Evolutionary conservation across 768 basidiomycete genomes (phyloP).

Genomic region (Boletus patriciae): DNA sequence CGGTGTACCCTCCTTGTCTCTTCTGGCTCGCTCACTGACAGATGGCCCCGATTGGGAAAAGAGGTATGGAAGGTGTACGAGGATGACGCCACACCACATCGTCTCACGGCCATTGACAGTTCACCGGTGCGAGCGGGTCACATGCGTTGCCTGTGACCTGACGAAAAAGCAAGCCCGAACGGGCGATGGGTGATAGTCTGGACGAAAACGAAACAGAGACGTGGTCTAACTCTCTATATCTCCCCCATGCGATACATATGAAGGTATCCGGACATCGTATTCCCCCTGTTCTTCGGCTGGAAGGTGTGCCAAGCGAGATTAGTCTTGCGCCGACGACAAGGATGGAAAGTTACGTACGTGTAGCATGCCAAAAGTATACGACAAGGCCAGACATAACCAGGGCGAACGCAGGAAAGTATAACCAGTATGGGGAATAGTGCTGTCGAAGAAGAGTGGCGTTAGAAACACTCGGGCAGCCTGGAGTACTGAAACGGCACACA

Average conservation of each 20-base stretch:
- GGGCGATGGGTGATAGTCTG: neutral
- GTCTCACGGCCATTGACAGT: neutral
- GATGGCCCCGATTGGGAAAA: neutral
- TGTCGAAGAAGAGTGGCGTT: conserved; percentile 28
- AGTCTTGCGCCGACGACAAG: neutral
- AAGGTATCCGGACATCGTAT: conserved; percentile 24
- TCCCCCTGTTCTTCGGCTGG: conserved; percentile 74
- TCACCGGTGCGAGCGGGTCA: neutral
- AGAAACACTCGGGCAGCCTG: neutral
- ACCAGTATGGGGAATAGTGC: conserved; percentile 84
- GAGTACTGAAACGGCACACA: conserved; percentile 25
- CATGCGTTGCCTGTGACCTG: too few species aligned
- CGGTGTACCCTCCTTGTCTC: neutral
- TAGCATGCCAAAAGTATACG: conserved; percentile 82
- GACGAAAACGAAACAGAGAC: neutral
- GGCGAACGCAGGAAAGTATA: conserved; percentile 80
- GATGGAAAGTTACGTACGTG: conserved; percentile 47
- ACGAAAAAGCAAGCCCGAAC: neutral
- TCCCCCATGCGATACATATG: conserved; percentile 7
- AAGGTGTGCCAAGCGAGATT: neutral
- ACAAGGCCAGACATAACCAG: conserved; percentile 72
- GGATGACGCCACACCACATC: neutral
- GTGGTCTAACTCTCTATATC: conserved; percentile 13
- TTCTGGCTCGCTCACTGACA: neutral
- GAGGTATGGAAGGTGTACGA: neutral